These are phyloP conservation scores for Coemansia sp. DNA, from an alignment of 192 early-diverging fungal genomes.

Conservation along the genomic window DNA sequence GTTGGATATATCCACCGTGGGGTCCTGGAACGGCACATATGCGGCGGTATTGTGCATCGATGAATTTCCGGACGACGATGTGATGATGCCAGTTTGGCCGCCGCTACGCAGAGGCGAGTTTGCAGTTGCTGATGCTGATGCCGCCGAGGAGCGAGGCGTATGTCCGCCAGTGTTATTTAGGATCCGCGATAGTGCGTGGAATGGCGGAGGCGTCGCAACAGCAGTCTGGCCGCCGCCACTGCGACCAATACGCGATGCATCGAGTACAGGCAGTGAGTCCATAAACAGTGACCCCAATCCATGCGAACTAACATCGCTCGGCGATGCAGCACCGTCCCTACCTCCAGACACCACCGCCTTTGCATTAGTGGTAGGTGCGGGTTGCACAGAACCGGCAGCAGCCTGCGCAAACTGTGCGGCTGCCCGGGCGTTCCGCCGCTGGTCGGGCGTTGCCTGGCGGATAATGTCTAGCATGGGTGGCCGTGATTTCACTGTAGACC, in stretches of 20 bases:
- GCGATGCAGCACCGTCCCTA: neutral
- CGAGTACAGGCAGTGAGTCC: constrained; percentile 24
- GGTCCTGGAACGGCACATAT: constrained; percentile 57
- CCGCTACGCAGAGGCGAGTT: neutral
- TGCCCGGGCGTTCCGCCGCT: constrained; percentile 18
- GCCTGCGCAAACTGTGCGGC: constrained; percentile 24
- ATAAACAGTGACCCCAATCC: constrained; percentile 49
- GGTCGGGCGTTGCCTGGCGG: neutral
- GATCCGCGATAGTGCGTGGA: constrained; percentile 9
- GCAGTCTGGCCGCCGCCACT: neutral
- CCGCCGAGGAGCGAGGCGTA: constrained; percentile 4
- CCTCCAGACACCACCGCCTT: neutral
- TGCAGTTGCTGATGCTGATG: too few relatives aligned
- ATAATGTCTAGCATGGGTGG: constrained; percentile 15
- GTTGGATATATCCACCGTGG: constrained; percentile 40
- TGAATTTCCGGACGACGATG: constrained; percentile 3
- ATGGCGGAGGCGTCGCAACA: neutral
- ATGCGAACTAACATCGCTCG: constrained; percentile 21
- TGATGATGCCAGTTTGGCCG: neutral
- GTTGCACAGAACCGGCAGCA: too few relatives aligned
- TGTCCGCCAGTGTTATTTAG: neutral
- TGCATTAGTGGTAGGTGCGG: neutral
- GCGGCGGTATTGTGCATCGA: constrained; percentile 2
- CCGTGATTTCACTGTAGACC: constrained; percentile 9
- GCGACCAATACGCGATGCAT: constrained; percentile 12